A percentile compares a stretch with the other conserved stretches of the same genome.
phyloP scores from a whole-genome alignment of 768 basidiomycete species.

The Ramaria rubella region DNA sequence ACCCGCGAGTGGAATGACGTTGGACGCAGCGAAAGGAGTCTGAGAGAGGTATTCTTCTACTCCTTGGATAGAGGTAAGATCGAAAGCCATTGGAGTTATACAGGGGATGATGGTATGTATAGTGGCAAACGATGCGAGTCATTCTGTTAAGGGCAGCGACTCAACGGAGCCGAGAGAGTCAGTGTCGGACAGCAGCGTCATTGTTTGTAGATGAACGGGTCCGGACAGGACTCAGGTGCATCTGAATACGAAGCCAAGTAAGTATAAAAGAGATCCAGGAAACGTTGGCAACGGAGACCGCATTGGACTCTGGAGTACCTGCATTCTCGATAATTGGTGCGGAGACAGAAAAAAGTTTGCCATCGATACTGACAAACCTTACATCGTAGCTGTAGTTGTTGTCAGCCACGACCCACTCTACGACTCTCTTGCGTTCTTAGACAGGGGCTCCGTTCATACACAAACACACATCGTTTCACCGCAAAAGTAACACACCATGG shows the following conservation, averaged over 20 bases:
- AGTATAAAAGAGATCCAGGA: too few species aligned
- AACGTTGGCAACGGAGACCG: not conserved
- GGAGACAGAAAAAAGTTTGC: slow-evolving; percentile 6
- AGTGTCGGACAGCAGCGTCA: too few species aligned
- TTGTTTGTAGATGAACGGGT: too few species aligned
- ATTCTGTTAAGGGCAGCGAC: too few species aligned
- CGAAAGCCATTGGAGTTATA: too few species aligned
- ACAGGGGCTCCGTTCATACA: not conserved
- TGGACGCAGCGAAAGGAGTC: slow-evolving; percentile 42
- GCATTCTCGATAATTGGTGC: slow-evolving; percentile 1
- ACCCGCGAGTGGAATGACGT: slow-evolving; percentile 39
- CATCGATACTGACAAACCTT: slow-evolving; percentile 9
- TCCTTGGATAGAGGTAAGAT: slow-evolving; percentile 26
- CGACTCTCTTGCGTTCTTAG: slow-evolving; percentile 1
- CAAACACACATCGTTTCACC: not conserved
- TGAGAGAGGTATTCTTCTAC: slow-evolving; percentile 38
- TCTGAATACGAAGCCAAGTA: too few species aligned
- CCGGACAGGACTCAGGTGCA: too few species aligned
- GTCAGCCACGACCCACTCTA: slow-evolving; percentile 1
- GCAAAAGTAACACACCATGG: slow-evolving; percentile 59
- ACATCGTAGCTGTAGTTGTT: not conserved
- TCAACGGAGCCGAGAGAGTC: too few species aligned
- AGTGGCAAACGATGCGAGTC: too few species aligned
- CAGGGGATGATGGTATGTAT: too few species aligned
- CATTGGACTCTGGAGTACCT: too few species aligned